Base-by-base conservation (phyloP, 148 eudicot genomes). In the Chenopodium album region DNA sequence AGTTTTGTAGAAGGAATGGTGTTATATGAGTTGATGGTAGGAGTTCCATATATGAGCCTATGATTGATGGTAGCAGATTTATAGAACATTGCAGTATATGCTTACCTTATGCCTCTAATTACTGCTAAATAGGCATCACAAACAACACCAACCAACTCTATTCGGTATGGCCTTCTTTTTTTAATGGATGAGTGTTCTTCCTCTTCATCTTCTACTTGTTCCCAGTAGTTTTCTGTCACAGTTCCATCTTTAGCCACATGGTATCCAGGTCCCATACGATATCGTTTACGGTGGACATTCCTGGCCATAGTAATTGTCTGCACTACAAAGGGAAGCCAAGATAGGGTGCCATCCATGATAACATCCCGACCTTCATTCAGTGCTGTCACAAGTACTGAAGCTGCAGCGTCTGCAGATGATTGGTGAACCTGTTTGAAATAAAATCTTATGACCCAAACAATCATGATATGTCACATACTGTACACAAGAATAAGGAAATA, bases 291-390 rank as follows among this genome's bases (percentile, higher is more conserved):
- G 82, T 97, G 99, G 84, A 97, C 99, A 79, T 94, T 94, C 78
- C 99, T 92, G 41, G 98, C 99, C 99, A 97, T 97, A 75, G 92
- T 97, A 86, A 97, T 94, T 47, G 99, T 97, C 85, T 97, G 99
- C 86, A 97, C 94, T 32, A 97, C 98, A 82, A 97, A 97, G 29
- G 99, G 99, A 22, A 94, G 74, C 98, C 99, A 97, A 56, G 99
- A 97, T 66, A 97, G 96, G 12, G 99, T 97, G 23, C 98, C 99
- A 77, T 97, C 99, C 99, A 94, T 97, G 70, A 97, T 97, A 52
- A 96, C 98, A 82, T 96, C 99, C 46, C 99, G 88, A 16, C 99
- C 99, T 83, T 96, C 99, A 78, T 97, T 97, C 16, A 97, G 94
- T 79, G 99, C 99, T 76, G 99, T 97, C 81, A 97, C 99, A 26